Evolutionary conservation across 108 stramenopile species (phyloP).

Genomic region (Parmales sp.): DNA sequence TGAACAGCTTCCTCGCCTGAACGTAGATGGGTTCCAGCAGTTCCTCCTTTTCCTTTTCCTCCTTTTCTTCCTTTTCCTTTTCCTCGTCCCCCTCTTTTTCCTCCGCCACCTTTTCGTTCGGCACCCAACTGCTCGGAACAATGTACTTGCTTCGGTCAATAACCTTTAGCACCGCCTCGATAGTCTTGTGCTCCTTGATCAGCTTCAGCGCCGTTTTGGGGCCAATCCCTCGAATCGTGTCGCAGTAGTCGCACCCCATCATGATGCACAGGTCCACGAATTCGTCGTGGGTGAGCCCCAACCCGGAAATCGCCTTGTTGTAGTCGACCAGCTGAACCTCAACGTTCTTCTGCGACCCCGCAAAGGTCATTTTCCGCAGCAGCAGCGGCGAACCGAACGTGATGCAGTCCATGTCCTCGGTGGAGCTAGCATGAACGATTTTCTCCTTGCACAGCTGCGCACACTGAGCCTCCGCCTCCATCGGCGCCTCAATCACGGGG

Average conservation of each 20-base stretch:
- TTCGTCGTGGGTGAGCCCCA: constrained; percentile 83
- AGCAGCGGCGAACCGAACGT: constrained; percentile 85
- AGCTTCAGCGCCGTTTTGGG: constrained; percentile 94
- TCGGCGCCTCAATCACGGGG: constrained; percentile 84
- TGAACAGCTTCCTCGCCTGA: constrained; percentile 72
- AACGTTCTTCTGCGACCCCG: constrained; percentile 41
- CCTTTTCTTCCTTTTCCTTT: constrained; percentile 29
- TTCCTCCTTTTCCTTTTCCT: constrained; percentile 18
- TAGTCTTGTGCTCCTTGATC: constrained; percentile 65
- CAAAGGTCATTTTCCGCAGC: constrained; percentile 84
- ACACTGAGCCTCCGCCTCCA: constrained; percentile 97
- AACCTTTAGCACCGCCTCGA: constrained; percentile 72
- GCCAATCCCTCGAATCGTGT: constrained; percentile 88
- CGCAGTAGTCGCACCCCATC: constrained; percentile 95
- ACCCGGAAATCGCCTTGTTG: constrained; percentile 71
- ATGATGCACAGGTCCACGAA: constrained; percentile 98
- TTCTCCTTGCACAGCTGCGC: constrained; percentile 77
- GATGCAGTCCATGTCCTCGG: constrained; percentile 99
- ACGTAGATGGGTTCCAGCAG: constrained; percentile 54
- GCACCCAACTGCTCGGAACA: constrained; percentile 70
- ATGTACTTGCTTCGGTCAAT: constrained; percentile 65
- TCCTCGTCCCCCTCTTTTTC: constrained; percentile 29
- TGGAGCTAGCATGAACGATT: constrained; percentile 86
- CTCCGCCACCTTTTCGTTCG: constrained; percentile 33
- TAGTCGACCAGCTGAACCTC: constrained; percentile 78